phyloP scores from a whole-genome alignment of 2,329 filamentous ascomycete species.

The Truncatella angustata region DNA sequence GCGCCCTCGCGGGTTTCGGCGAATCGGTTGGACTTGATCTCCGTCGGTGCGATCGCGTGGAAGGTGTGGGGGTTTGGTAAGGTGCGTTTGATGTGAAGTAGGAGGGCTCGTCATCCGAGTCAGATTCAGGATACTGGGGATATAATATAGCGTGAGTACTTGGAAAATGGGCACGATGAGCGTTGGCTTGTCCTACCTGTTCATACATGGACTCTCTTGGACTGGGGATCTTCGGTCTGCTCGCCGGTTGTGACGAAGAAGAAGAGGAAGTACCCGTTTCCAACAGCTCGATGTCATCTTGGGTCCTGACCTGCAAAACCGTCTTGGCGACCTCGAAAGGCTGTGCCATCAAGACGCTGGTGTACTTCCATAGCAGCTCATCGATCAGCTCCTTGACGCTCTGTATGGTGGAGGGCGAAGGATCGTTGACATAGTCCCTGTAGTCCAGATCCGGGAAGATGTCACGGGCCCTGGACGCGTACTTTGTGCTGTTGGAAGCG shows the following conservation, averaged over 20 bases:
- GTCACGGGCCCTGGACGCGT: conserved; percentile 70
- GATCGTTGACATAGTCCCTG: conserved; percentile 78
- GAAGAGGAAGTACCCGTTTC: conserved; percentile 22
- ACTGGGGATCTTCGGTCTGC: conserved; percentile 30
- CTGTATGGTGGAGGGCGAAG: conserved; percentile 71
- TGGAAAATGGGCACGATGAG: not conserved
- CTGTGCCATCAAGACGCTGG: conserved; percentile 82
- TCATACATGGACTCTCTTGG: conserved; percentile 33
- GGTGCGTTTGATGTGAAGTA: conserved; percentile 74
- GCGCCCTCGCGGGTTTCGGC: conserved; percentile 33
- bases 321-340: conserved; percentile 98
- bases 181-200: conserved; percentile 22
- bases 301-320: conserved; percentile 73
- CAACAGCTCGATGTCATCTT: conserved; percentile 46
- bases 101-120: conserved; percentile 75
- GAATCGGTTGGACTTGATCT: conserved; percentile 29
- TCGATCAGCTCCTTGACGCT: conserved; percentile 77
- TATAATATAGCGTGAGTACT: not conserved
- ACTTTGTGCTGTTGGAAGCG: conserved; percentile 29
- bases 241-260: conserved; percentile 23
- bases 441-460: conserved; percentile 91
- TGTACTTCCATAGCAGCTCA: conserved; percentile 88
- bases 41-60: conserved; percentile 33
- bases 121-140: conserved; percentile 48
- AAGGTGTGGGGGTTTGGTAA: conserved; percentile 50